Base-by-base conservation (phyloP, 2,329 filamentous ascomycete species). In the Alternaria conjuncta region DNA sequence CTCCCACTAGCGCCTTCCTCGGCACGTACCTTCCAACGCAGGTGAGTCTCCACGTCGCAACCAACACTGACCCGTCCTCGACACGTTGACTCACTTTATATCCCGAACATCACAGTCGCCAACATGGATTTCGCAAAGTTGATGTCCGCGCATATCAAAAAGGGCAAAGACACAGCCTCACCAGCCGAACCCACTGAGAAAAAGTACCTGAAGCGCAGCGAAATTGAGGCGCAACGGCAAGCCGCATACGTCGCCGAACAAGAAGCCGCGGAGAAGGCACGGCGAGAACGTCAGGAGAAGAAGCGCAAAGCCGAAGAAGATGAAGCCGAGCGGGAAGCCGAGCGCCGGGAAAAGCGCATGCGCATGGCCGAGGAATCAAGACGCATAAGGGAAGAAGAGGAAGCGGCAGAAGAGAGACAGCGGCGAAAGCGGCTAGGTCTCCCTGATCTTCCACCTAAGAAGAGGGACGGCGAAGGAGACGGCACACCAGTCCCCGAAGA, bases 241-340 rank as follows among this genome's bases (percentile, higher is more conserved):
- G 90, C 89, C 43, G 88, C 90, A 64, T 99, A 99, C 82, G 84
- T 89, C 2, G 90, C 91, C 13, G 93, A 97, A 73, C 94, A 98
- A 79, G 88, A 89, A 68, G 87, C 87, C 5, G 84, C 93, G 56
- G 92, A 94, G 71, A 86, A 85, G 43, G 89, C 92, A 74, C 92
- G 92, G 26, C 84, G 89, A 63, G 88, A 90, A 65, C 90, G 89
- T 67, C 84, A 88, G 1, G 86, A 87, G 2, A 89, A 91, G 71
- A 98, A 98, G 82, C 92, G 95, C 71, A 96, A 96, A 80, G 87
- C 89, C 23, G 95, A 98, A 57, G 94, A 97, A 36, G 94, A 97
- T 25, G 91, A 92, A 60, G 89, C 89, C 3, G 87, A 89, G 23
- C 90, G 91, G 68, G 87, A 88, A 68, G 87, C 85, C 12, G 84